Evolutionary conservation across 495 filamentous ascomycete genomes (phyloP), one percentile per base, ranked within the genome.

Genomic region (Penicillium longicatenatum): DNA sequence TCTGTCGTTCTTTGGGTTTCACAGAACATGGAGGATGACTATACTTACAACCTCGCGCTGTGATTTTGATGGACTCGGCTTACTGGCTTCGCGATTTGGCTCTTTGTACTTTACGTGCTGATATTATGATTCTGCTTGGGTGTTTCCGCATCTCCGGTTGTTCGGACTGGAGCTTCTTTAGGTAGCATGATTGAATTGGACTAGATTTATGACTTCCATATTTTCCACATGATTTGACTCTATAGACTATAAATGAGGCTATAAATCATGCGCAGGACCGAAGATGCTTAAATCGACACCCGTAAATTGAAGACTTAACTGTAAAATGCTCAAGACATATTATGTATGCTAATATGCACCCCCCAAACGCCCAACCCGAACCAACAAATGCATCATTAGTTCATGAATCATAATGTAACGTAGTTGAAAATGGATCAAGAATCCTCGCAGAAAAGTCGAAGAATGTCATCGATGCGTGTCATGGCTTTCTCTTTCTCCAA

Each of bases 1-100:
- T 90, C 91, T 39, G 84, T 92, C 43, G 87, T 97, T 4, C 82
- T 99, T 8, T 99, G 95, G 95, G 83, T 99, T 14, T 91, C 89
- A 59, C 95, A 99, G 84, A 99, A 97, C 67, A 96, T 98, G 76
- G 95, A 99, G 76, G 95, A 98, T 65, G 93, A 98, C 73, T 98
- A 97, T 70, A 92, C 91, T 50, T 98, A 98, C 74, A 97, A 92
- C 68, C 78, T 98, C 56, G 88, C 93, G 42, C 82, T 98, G 58
- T 97, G 35, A 62, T 47, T 47, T 8, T n/a, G 7, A 6, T 35
- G n/a, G 17, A 19, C 19, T 53, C 31, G 33, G 22, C 55, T 57
- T 55, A 58, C 31, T 39, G 12, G 48, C 24, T 10, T 58, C 7
- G 33, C 26, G 42, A 6, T 4, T 55, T 58, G 46, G 41, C n/a